phyloP scores from a whole-genome alignment of 306 rosid genomes.

The Parietaria judaica region DNA sequence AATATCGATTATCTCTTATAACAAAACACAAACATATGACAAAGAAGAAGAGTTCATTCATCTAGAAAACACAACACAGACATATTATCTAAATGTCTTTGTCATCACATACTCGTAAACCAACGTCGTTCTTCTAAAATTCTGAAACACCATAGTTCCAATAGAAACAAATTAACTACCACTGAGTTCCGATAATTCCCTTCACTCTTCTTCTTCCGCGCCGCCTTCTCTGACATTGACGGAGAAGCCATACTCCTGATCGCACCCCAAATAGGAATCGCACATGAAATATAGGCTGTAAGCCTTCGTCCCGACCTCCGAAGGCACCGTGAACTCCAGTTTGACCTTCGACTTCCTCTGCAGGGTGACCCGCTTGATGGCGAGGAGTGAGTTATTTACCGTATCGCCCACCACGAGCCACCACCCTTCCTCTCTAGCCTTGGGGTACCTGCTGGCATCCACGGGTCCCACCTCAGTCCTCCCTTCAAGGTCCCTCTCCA shows the following conservation, averaged over 20 bases:
- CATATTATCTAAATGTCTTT: too few relatives aligned
- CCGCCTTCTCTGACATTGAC: constrained; percentile 30
- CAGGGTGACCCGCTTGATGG: constrained; percentile 70
- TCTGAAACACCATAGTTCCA: too few relatives aligned
- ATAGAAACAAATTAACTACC: too few relatives aligned
- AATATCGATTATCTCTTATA: too few relatives aligned
- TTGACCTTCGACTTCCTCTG: constrained; percentile 66
- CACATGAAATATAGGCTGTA: constrained; percentile 81
- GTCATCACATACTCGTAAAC: too few relatives aligned
- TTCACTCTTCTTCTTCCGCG: too few relatives aligned
- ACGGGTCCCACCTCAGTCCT: constrained; percentile 60
- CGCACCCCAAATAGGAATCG: constrained; percentile 94
- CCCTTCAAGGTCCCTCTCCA: constrained; percentile 76
- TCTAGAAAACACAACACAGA: too few relatives aligned
- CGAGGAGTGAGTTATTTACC: constrained; percentile 57
- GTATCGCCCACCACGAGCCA: constrained; percentile 93
- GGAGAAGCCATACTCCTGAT: constrained; percentile 69
- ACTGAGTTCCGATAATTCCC: too few relatives aligned
- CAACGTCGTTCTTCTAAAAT: too few relatives aligned
- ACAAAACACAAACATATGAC: too few relatives aligned
- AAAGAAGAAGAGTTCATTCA: too few relatives aligned
- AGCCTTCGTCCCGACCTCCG: constrained; percentile 62
- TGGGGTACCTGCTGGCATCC: constrained; percentile 71
- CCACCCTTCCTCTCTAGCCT: constrained; percentile 92
- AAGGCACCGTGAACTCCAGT: constrained; percentile 65